Evolutionary conservation across 352 stramenopile genomes (phyloP), one percentile per base, ranked within the genome.

Genomic region (Aphanomyces astaci): DNA sequence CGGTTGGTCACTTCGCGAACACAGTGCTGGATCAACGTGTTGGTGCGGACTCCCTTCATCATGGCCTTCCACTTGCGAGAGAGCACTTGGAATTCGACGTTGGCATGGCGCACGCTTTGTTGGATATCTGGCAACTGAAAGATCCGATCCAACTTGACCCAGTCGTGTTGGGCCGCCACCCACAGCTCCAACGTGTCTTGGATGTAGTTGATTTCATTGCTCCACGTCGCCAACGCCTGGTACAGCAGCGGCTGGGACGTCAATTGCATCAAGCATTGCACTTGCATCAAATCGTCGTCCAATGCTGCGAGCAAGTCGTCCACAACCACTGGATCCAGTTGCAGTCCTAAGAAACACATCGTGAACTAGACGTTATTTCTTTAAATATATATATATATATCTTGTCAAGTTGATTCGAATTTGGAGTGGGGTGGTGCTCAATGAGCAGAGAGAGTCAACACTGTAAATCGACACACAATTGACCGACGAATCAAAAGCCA

Each of bases 41-140:
- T 76, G 0, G 71, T 75, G 66, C 79, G 82, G 0, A 77, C 76
- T 31, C 79, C 69, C 5, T 78, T 73, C 81, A 90, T 90, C 77
- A 87, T 86, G 0, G 76, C 74, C 62, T 75, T 76, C 82, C 82
- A 90, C 46, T 90, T 90, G 4, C 82, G 81, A 51, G 85, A 78
- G 11, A 89, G 62, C 1, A 75, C 72, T 60, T 87, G 78, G 32
- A 88, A 90, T 49, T 87, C 79, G 36, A 80, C 81, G 1, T 74
- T 77, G 0, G 81, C 78, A 22, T 86, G 75, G 10, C 64, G 71
- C 0, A 88, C 79, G 63, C 75, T 82, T 57, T 87, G 72, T 33
- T 88, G 81, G 1, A 89, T 76, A 57, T 89, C 78, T 22, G 66
- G 72, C 22, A 87, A 71, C 2, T 66, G 60, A 46, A 89, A 90